A percentile compares a stretch with the other conserved stretches of the same genome.
These are phyloP conservation scores for Coix lacrymajobi DNA, from an alignment of 176 grass and related monocot species.

Conservation along the genomic window DNA sequence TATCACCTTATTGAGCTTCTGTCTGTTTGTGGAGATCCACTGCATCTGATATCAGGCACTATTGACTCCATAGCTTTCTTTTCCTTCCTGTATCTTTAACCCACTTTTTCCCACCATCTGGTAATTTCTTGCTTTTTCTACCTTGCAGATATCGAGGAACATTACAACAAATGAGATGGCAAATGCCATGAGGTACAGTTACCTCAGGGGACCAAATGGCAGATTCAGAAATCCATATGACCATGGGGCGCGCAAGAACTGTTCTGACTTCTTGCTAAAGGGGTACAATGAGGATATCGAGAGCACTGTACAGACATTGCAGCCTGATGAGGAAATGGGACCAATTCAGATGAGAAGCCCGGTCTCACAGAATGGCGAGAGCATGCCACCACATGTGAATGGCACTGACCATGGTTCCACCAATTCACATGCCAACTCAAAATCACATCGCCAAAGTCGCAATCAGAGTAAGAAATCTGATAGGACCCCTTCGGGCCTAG, in stretches of 20 bases:
- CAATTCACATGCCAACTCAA: conserved; percentile 41
- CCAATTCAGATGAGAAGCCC: conserved; percentile 55
- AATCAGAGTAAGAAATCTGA: conserved; percentile 49
- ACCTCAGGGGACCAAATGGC: conserved; percentile 78
- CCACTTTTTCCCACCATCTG: neutral
- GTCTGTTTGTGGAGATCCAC: conserved; percentile 15
- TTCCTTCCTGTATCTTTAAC: neutral
- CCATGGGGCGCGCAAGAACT: conserved; percentile 73
- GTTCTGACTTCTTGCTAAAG: conserved; percentile 81
- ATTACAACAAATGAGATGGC: conserved; percentile 99
- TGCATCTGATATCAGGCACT: conserved; percentile 1
- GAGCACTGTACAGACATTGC: conserved; percentile 25
- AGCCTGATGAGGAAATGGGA: conserved; percentile 55
- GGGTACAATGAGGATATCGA: conserved; percentile 86
- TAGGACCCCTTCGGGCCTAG: conserved; percentile 48
- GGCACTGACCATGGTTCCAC: conserved; percentile 45
- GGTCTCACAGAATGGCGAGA: conserved; percentile 47
- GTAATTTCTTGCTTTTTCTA: neutral
- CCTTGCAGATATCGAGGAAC: conserved; percentile 74
- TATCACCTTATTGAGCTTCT: neutral
- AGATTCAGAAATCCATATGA: conserved; percentile 92
- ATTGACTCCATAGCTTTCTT: neutral
- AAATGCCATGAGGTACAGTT: conserved; percentile 81
- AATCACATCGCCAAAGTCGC: conserved; percentile 35
- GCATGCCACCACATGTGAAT: conserved; percentile 34